Base-by-base conservation (phyloP, 257 asterid genomes). In the Henckelia pumila region DNA sequence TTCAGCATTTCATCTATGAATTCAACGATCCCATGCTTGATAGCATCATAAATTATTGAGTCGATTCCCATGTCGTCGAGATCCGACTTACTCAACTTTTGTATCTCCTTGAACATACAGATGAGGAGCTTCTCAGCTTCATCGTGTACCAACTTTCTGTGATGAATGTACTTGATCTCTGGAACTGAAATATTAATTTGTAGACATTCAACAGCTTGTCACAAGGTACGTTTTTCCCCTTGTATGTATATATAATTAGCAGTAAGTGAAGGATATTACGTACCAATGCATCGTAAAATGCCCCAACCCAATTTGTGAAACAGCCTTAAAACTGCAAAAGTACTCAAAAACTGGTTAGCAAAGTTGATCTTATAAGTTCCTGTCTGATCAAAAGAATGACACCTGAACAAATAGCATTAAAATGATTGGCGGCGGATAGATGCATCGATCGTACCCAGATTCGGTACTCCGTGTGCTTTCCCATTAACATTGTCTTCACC, bases 21-120 rank as follows among this genome's bases (percentile, higher is more conserved):
- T 63, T 76, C 80, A n/a, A 47, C 4, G 2, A 76, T 71, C 20
- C 80, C 80, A 44, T 71, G 77, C 67, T 77, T 72, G 23, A 77
- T 58, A 60, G 84, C 79, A 59, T 79, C 82, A 22, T 74, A 77
- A 20, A 82, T 59, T 59, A 79, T 75, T 25, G 59, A 64, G 59
- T 82, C 79, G 7, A 82, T 62, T 2, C 70, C 77, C 87, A 82
- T 79, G 2, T 63, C 66, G 14, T 74, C 66, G 17, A 82, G 84
- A 16, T 74, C 33, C 23, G 21, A 8, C 37, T 70, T 62, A 19
- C 58, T 74, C 59, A 76, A 9, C 7, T 33, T 52, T 16, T 63
- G 75, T 23, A 79, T 35, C 60, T 76, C 82, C 29, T 56, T 13
- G 44, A 82, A 73, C 33, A 82, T 77, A 68, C 70, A 47, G 5